A percentile compares a stretch with the other conserved stretches of the same genome.
These are phyloP conservation scores for Tolypocladium inflatum DNA, from an alignment of 2,329 filamentous ascomycete genomes.

Conservation along the genomic window DNA sequence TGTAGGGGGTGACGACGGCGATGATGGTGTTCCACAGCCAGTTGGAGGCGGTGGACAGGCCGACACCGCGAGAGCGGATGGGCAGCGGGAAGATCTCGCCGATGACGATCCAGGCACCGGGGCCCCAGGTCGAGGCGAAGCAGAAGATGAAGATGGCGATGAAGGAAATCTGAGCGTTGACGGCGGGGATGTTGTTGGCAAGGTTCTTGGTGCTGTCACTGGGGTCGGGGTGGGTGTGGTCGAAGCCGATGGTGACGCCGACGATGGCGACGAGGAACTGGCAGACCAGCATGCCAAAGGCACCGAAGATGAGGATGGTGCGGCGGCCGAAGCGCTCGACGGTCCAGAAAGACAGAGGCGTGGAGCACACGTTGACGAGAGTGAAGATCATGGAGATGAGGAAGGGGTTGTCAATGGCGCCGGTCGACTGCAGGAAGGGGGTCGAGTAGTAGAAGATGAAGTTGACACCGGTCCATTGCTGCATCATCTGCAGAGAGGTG, in stretches of 20 bases:
- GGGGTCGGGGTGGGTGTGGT: constrained; percentile 37
- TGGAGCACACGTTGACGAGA: constrained; percentile 78
- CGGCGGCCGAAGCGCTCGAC: constrained; percentile 78
- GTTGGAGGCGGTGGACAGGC: constrained; percentile 78
- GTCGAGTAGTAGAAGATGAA: constrained; percentile 88
- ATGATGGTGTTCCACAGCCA: constrained; percentile 82
- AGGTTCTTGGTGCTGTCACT: constrained; percentile 25
- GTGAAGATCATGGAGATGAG: constrained; percentile 79
- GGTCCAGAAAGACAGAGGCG: constrained; percentile 78
- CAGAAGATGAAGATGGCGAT: constrained; percentile 91
- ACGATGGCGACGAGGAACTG: constrained; percentile 80
- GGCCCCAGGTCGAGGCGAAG: constrained; percentile 85
- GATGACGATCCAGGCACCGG: constrained; percentile 71
- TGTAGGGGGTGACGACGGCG: constrained; percentile 64
- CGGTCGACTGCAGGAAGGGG: constrained; percentile 71
- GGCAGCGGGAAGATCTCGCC: constrained; percentile 87
- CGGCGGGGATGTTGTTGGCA: constrained; percentile 45
- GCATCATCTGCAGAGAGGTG: constrained; percentile 71
- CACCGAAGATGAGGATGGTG: constrained; percentile 68
- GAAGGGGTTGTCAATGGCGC: constrained; percentile 70
- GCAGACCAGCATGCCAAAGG: constrained; percentile 73
- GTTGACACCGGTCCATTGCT: constrained; percentile 81
- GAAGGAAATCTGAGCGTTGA: constrained; percentile 70
- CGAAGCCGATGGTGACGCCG: constrained; percentile 51
- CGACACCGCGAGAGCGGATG: constrained; percentile 81